A percentile compares a stretch with the other conserved stretches of the same genome.
Conservation (phyloP, 192 early-diverging fungal species). For the Spinellus fusiger region DNA sequence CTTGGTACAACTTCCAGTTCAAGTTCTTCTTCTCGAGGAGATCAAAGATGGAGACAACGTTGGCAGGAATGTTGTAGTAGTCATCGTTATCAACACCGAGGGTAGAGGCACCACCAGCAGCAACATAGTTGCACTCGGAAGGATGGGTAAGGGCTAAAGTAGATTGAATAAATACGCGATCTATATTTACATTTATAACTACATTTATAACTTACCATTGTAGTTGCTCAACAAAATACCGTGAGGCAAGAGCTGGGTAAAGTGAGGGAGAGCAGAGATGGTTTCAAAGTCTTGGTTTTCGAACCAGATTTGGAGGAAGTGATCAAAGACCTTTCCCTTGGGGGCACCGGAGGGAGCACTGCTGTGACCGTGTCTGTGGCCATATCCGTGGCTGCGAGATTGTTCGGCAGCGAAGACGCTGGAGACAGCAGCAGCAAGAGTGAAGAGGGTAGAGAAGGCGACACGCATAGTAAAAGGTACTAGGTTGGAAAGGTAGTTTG, state of each 20-base stretch:
- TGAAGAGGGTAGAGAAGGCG: conserved; percentile 8
- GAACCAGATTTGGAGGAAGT: conserved; percentile 24
- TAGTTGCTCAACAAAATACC: conserved; percentile 19
- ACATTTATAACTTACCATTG: conserved; percentile 1
- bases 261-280: conserved; percentile 2
- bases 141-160: conserved; percentile 45
- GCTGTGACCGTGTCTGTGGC: background rate
- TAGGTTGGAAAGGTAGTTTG: background rate
- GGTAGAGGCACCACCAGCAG: conserved; percentile 42
- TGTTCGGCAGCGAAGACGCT: conserved; percentile 1
- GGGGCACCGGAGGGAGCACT: too few relatives aligned
- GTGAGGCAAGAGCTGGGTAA: background rate
- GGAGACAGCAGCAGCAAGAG: conserved; percentile 5
- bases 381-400: background rate
- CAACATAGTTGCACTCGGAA: conserved; percentile 72
- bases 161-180: background rate
- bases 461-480: conserved; percentile 4
- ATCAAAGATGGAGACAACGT: conserved; percentile 26
- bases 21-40: conserved; percentile 23
- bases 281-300: conserved; percentile 21
- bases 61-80: conserved; percentile 35
- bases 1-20: conserved; percentile 30
- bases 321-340: conserved; percentile 21
- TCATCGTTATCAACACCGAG: conserved; percentile 40
- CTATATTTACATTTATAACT: background rate